These are phyloP conservation scores for Crithidia brevicula DNA, from an alignment of 208 protist genomes.

Conservation along the genomic window DNA sequence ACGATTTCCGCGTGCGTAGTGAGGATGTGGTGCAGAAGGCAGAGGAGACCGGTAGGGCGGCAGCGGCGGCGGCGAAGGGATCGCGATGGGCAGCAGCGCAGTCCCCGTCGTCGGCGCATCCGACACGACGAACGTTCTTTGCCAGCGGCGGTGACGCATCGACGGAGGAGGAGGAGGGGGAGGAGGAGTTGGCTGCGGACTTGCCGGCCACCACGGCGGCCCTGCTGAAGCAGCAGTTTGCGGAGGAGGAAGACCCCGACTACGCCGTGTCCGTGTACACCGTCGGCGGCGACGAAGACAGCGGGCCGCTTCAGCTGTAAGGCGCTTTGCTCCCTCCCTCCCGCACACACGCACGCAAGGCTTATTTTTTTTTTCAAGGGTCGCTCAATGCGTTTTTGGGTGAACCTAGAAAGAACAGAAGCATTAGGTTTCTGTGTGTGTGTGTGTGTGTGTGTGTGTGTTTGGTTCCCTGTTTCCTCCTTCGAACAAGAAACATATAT, in stretches of 20 bases:
- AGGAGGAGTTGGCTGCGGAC: not conserved
- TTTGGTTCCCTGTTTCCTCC: no score
- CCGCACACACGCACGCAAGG: no score
- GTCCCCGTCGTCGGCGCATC: not conserved
- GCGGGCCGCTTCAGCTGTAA: slow-evolving; percentile 15
- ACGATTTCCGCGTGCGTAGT: slow-evolving; percentile 71
- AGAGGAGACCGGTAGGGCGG: slow-evolving; percentile 20
- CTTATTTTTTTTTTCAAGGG: no score
- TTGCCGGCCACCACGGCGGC: slow-evolving; percentile 10
- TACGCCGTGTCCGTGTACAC: slow-evolving; percentile 35
- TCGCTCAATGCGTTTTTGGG: no score
- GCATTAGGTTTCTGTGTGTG: no score
- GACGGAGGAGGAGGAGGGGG: not conserved
- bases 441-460: no score
- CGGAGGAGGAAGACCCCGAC: slow-evolving; percentile 42
- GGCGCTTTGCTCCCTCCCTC: not conserved
- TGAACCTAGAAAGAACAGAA: no score
- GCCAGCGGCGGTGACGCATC: not conserved
- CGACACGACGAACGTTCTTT: not conserved
- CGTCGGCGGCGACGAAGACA: slow-evolving; percentile 18
- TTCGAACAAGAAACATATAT: no score
- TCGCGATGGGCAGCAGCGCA: slow-evolving; percentile 11
- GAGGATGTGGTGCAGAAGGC: slow-evolving; percentile 50
- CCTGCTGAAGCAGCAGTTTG: slow-evolving; percentile 31
- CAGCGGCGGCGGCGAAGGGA: slow-evolving; percentile 14